Conservation (phyloP, 2,329 filamentous ascomycete species). For the Aspergillus flavus region DNA sequence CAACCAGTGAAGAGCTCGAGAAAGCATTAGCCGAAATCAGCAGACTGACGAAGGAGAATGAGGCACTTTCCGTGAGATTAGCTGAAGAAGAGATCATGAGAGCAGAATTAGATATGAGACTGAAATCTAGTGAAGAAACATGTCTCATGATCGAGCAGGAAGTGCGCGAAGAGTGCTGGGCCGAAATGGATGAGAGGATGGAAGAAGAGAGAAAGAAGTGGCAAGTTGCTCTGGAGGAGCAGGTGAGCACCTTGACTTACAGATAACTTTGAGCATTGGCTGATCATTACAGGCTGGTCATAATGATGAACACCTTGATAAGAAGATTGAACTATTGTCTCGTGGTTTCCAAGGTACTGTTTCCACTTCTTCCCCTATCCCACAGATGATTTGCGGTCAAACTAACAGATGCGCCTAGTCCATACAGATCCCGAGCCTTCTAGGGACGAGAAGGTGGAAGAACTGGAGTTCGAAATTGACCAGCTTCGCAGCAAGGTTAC, state of each 20-base stretch:
- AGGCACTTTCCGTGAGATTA: constrained; percentile 70
- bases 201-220: constrained; percentile 77
- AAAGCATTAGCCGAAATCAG: constrained; percentile 78
- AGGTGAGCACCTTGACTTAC: constrained; percentile 50
- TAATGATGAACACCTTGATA: constrained; percentile 82
- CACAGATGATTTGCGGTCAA: background rate
- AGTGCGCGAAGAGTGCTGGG: constrained; percentile 84
- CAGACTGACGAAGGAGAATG: constrained; percentile 75
- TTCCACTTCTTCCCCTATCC: constrained; percentile 7
- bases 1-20: constrained; percentile 70
- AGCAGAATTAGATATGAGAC: constrained; percentile 71
- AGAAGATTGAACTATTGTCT: constrained; percentile 76
- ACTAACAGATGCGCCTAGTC: constrained; percentile 35
- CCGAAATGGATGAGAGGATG: constrained; percentile 80
- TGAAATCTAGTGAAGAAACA: constrained; percentile 64
- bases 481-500: constrained; percentile 66
- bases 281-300: constrained; percentile 57
- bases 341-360: constrained; percentile 53
- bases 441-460: constrained; percentile 62
- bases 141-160: constrained; percentile 78
- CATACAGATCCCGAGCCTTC: constrained; percentile 52
- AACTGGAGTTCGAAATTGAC: constrained; percentile 72
- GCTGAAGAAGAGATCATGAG: constrained; percentile 71
- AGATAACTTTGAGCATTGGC: background rate
- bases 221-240: constrained; percentile 75